These are phyloP conservation scores for Rhodamnia rubescens DNA, from an alignment of 345 rosid species.

Conservation along the genomic window DNA sequence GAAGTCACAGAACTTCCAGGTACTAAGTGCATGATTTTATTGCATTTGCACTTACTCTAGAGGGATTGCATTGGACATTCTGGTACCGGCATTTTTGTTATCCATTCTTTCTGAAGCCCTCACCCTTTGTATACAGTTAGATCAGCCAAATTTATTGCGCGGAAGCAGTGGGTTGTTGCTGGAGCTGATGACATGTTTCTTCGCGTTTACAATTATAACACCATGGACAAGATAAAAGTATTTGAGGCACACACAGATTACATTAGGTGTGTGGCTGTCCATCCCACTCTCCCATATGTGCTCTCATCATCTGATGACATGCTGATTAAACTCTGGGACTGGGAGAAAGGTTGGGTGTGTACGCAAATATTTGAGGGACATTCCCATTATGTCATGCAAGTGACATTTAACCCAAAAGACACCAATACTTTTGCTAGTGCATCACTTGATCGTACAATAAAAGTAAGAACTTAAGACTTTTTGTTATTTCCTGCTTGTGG, in stretches of 20 bases:
- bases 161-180: conserved; percentile 16
- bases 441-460: conserved; percentile 44
- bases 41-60: neutral
- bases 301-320: conserved; percentile 29
- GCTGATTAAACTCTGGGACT: conserved; percentile 80
- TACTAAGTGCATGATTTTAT: neutral
- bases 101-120: neutral
- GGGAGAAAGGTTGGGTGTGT: conserved; percentile 81
- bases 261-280: conserved; percentile 73
- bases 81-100: neutral
- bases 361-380: conserved; percentile 71
- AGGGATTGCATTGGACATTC: neutral
- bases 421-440: conserved; percentile 55
- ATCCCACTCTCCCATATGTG: conserved; percentile 62
- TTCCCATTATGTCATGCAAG: conserved; percentile 90
- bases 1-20: conserved; percentile 42
- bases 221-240: conserved; percentile 34
- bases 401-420: conserved; percentile 72
- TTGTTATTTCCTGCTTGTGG: neutral
- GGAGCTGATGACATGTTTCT: conserved; percentile 79
- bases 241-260: conserved; percentile 75
- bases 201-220: conserved; percentile 70
- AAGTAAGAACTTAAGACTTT: conserved; percentile 30
- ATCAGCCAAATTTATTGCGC: conserved; percentile 29
- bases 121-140: conserved; percentile 16